Base-by-base conservation (phyloP, 2,329 filamentous ascomycete species). In the Aspergillus costaricaensis region DNA sequence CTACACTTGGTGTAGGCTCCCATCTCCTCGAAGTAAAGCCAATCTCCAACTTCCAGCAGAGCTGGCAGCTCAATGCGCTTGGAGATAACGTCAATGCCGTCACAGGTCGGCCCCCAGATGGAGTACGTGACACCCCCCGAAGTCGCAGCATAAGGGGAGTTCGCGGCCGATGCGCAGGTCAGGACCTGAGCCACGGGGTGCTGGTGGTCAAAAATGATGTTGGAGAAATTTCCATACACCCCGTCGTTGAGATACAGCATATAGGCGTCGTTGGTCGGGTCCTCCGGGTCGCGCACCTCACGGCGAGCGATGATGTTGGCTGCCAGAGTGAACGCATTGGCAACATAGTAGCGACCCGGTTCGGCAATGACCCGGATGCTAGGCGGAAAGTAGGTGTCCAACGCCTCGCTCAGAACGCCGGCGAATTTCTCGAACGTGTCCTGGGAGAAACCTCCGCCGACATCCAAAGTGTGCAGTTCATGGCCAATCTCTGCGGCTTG, bases 121-220 rank as follows among this genome's bases (percentile, higher is more conserved):
- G 92, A 97, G 80, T 99, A 98, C 74, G 96, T 90, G 64, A 88
- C 84, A 39, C 85, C 84, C 60, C 81, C 80, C 60, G 65, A 68
- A 65, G 65, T 64, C 64, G 69, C 65, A 70, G 69, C 67, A 59
- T 67, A 70, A 81, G 69, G 79, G 71, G 65, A 80, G 59, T 64
- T 82, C 80, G 77, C 88, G 79, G 74, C 88, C 88, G 72, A 87
- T 77, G 62, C 83, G 82, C 84, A 81, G 67, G 87, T 88, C 57
- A 99, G 83, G 60, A 98, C 85, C 78, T 90, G 91, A 58, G 94
- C 91, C 49, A 90, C 80, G 1, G 95, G 95, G 71, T 96, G 86
- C 83, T 99, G 95, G 79, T 98, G 95, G 74, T 98, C 95, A 76
- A 97, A 99, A 83, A 98, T 96, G 84, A 98, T 98, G 86, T 92